Conservation (phyloP, 345 rosid genomes). For the Citrus cavaleriei region DNA sequence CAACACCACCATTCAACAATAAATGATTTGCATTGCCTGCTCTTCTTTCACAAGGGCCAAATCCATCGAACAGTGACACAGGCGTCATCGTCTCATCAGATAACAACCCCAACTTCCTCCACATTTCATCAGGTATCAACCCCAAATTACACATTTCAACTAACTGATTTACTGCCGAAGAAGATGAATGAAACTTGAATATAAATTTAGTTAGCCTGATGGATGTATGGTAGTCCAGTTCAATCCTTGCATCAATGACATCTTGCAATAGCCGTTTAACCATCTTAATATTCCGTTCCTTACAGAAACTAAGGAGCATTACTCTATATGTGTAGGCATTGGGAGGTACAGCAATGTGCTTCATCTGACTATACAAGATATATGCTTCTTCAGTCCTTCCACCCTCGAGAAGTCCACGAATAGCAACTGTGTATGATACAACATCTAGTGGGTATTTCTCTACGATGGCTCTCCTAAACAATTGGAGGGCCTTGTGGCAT, state of each 20-base stretch:
- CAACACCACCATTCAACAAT: not conserved
- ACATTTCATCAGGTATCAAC: too few relatives aligned
- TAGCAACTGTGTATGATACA: slow-evolving; percentile 61
- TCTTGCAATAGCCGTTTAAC: slow-evolving; percentile 42
- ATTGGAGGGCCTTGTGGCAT: slow-evolving; percentile 36
- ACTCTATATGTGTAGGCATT: slow-evolving; percentile 31
- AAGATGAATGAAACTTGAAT: slow-evolving; percentile 21
- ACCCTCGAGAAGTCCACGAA: slow-evolving; percentile 50
- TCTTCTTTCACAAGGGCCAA: not conserved
- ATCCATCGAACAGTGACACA: slow-evolving; percentile 5
- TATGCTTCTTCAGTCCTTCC: slow-evolving; percentile 54
- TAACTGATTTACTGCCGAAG: slow-evolving; percentile 26
- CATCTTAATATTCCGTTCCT: slow-evolving; percentile 42
- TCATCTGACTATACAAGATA: slow-evolving; percentile 46
- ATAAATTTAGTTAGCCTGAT: slow-evolving; percentile 29
- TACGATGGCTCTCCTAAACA: slow-evolving; percentile 42
- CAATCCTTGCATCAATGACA: slow-evolving; percentile 42
- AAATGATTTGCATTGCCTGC: not conserved
- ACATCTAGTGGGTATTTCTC: slow-evolving; percentile 52
- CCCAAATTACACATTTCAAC: slow-evolving; percentile 33
- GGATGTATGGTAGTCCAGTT: slow-evolving; percentile 30
- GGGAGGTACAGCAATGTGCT: slow-evolving; percentile 44
- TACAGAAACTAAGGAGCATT: slow-evolving; percentile 48
- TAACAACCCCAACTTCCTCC: slow-evolving; percentile 3
- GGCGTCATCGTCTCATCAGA: slow-evolving; percentile 15